These are phyloP conservation scores for Adansonia madagascariensis DNA, from an alignment of 441 rosid genomes.

Conservation along the genomic window DNA sequence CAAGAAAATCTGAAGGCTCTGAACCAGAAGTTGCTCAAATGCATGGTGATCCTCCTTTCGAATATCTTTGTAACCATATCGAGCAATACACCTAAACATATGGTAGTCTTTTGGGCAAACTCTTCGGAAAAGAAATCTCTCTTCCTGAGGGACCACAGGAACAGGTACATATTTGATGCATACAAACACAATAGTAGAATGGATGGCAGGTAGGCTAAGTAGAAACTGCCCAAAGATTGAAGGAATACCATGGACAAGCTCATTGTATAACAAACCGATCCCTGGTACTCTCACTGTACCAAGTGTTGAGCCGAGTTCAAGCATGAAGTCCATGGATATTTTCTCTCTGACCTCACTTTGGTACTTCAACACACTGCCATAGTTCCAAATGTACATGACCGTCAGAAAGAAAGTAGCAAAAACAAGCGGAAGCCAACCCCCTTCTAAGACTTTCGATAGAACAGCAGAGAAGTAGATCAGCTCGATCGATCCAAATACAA, in stretches of 20 bases:
- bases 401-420: slow-evolving; percentile 74
- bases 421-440: slow-evolving; percentile 94
- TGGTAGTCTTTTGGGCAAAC: slow-evolving; percentile 93
- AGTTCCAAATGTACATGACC: slow-evolving; percentile 91
- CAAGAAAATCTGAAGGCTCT: slow-evolving; percentile 81
- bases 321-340: slow-evolving; percentile 86
- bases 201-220: slow-evolving; percentile 86
- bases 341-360: slow-evolving; percentile 84
- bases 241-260: slow-evolving; percentile 91
- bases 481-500: slow-evolving; percentile 79
- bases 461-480: slow-evolving; percentile 79
- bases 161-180: slow-evolving; percentile 94
- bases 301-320: slow-evolving; percentile 78
- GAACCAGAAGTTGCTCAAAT: slow-evolving; percentile 84
- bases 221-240: slow-evolving; percentile 86
- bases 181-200: slow-evolving; percentile 81
- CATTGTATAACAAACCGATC: slow-evolving; percentile 79
- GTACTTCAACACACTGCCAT: slow-evolving; percentile 93
- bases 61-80: slow-evolving; percentile 91
- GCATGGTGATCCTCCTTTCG: slow-evolving; percentile 79
- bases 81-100: slow-evolving; percentile 84
- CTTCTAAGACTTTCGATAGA: slow-evolving; percentile 71
- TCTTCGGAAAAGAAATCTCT: slow-evolving; percentile 84
- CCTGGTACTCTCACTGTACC: slow-evolving; percentile 90
- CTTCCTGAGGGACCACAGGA: slow-evolving; percentile 89